Evolutionary conservation across 768 basidiomycete species (phyloP), one percentile per base, ranked within the genome.

Genomic region (Tremella yokohamensis): DNA sequence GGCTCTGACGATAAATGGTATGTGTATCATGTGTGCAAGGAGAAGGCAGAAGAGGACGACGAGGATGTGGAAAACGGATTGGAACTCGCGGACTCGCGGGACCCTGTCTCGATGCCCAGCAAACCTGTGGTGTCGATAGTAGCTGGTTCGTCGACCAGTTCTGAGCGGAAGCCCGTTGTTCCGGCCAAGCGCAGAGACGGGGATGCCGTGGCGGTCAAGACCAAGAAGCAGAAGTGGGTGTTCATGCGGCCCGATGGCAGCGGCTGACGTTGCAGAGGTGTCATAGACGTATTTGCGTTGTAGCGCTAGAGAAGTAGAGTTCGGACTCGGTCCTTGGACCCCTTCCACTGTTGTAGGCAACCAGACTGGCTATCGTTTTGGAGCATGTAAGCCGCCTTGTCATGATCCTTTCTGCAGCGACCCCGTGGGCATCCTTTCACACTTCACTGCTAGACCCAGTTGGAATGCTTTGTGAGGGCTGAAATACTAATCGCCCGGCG

Each of bases 11-110:
- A 42, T 38, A 37, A 15, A 3, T 63, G 40, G 34, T 49, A 40
- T 18, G 58, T 63, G 4, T 45, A 60, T 26, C 62, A 63, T 47
- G 45, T 45, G 13, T 60, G 58, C 49, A 40, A 24, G 19, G 45
- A 52, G 29, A 52, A 13, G 29, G 29, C 4, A 15, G 48, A 18
- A 45, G 20, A 18, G 9, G 25, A 52, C n/a, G 51, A 29, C 29
- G 34, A 4, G 37, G 52, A 18, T 39, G 11, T 34, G 6, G 29
- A 34, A 4, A 6, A 4, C 29, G 29, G 6, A 11, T 4, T 34
- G 6, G 29, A 34, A 11, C 6, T 34, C 29, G 29, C 29, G 6
- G 11, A 34, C 29, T 6, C 11, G 29, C 29, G 29, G 29, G 29
- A 34, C 11, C 19, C 7, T 22, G 19, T 19, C 9, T 8, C n/a